These are phyloP conservation scores for Evernia prunastri DNA, from an alignment of 495 filamentous ascomycete species.

Conservation along the genomic window DNA sequence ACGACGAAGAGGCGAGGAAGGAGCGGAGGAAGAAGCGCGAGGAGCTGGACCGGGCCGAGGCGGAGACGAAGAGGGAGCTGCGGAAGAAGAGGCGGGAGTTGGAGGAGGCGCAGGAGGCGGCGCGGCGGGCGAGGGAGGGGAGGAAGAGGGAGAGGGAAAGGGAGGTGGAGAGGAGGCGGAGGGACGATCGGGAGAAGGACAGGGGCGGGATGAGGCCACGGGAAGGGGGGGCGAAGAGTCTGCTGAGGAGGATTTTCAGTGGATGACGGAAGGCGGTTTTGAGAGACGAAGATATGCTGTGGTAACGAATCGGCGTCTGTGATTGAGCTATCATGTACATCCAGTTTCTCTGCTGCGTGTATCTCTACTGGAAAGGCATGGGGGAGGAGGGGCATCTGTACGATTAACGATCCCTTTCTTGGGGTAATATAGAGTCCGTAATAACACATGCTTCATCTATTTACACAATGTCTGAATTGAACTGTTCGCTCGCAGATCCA, in stretches of 20 bases:
- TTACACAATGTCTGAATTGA: not conserved
- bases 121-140: conserved; percentile 19
- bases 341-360: not conserved
- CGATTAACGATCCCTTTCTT: not conserved
- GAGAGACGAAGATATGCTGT: not conserved
- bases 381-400: not conserved
- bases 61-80: conserved; percentile 20
- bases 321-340: not conserved
- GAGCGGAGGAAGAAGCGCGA: conserved; percentile 19
- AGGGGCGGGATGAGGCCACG: not conserved
- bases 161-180: conserved; percentile 8
- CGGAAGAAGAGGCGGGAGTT: conserved; percentile 23
- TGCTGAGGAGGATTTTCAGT: conserved; percentile 4
- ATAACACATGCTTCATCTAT: not conserved
- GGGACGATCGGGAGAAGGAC: conserved; percentile 12
- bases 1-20: conserved; percentile 19
- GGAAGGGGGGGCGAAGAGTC: not conserved
- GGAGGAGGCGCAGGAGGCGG: conserved; percentile 23
- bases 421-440: not conserved
- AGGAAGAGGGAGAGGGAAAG: conserved; percentile 17
- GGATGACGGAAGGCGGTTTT: not conserved
- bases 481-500: not conserved
- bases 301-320: not conserved
- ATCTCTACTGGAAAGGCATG: not conserved
- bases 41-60: conserved; percentile 24